phyloP scores from a whole-genome alignment of 192 early-diverging fungal species.

The Coemansia sp. region DNA sequence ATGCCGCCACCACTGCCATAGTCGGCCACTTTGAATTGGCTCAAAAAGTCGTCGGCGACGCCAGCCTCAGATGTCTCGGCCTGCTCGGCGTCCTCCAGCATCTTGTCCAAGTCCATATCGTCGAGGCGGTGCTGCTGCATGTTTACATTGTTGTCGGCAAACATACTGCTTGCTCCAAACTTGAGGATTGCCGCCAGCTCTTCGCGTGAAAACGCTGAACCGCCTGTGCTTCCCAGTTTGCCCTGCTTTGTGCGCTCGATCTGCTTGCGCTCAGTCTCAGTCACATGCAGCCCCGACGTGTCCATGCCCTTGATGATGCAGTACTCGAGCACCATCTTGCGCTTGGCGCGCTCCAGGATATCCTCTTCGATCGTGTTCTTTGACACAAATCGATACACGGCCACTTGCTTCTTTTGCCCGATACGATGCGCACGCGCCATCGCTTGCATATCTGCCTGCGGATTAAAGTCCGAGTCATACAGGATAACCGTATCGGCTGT shows the following conservation, averaged over 20 bases:
- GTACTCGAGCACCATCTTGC: conserved; percentile 99
- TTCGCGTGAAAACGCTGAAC: conserved; percentile 72
- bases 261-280: conserved; percentile 56
- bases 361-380: conserved; percentile 99
- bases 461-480: conserved; percentile 94
- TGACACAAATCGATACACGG: conserved; percentile 96
- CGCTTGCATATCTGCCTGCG: conserved; percentile 96
- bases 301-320: conserved; percentile 99
- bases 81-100: conserved; percentile 93
- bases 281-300: conserved; percentile 80
- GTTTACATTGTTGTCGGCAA: conserved; percentile 65
- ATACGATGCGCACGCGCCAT: conserved; percentile 99
- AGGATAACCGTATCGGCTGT: conserved; percentile 98
- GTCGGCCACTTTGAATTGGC: conserved; percentile 93
- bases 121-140: conserved; percentile 79
- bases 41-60: conserved; percentile 87
- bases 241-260: conserved; percentile 55
- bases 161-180: conserved; percentile 98
- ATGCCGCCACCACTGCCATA: conserved; percentile 63
- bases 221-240: conserved; percentile 39
- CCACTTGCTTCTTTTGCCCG: conserved; percentile 96
- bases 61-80: conserved; percentile 74
- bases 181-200: conserved; percentile 95
- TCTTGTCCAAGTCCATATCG: conserved; percentile 96
- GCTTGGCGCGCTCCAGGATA: conserved; percentile 96